A percentile compares a stretch with the other conserved stretches of the same genome.
Conservation (phyloP, 306 rosid species). For the Amphicarpaea edgeworthii region DNA sequence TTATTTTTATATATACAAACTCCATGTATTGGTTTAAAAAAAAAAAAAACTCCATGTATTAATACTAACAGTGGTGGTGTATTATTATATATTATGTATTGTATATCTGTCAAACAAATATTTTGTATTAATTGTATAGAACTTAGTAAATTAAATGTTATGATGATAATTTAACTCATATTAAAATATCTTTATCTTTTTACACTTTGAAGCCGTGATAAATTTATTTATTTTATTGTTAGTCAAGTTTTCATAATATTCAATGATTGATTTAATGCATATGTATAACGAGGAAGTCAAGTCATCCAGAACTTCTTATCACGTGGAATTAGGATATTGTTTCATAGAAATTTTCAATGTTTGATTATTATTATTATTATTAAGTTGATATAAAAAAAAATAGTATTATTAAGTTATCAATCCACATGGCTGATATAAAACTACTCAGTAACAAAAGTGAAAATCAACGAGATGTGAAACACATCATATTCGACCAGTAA, state of each 20-base stretch:
- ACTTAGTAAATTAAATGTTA: too few relatives aligned
- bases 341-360: neutral
- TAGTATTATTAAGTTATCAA: neutral
- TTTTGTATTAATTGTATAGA: too few relatives aligned
- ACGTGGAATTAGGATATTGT: neutral
- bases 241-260: neutral
- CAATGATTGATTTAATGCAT: neutral
- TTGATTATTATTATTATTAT: too few relatives aligned
- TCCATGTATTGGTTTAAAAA: too few relatives aligned
- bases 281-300: neutral
- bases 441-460: neutral
- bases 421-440: constrained; percentile 9
- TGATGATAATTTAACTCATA: neutral
- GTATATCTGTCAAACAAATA: too few relatives aligned
- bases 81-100: too few relatives aligned
- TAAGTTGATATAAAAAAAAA: too few relatives aligned
- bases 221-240: neutral
- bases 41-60: too few relatives aligned
- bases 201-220: neutral
- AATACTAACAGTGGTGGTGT: too few relatives aligned
- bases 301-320: neutral
- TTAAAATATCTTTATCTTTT: neutral
- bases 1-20: too few relatives aligned
- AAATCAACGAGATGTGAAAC: neutral
- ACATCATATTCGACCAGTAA: neutral